These are phyloP conservation scores for Vitis labrusca DNA, from an alignment of 164 flowering plant genomes.

Conservation along the genomic window DNA sequence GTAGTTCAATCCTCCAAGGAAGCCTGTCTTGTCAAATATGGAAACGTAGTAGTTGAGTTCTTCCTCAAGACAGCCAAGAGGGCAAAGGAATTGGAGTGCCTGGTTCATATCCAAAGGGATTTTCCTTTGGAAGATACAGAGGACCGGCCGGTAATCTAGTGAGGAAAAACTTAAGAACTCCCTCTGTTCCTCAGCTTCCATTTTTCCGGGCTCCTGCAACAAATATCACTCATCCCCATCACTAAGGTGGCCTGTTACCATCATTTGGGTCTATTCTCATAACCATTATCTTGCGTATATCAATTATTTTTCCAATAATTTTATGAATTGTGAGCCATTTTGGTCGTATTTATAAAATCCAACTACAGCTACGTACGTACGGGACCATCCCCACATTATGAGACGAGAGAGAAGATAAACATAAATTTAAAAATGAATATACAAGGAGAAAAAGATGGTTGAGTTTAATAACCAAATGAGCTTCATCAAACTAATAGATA, in stretches of 20 bases:
- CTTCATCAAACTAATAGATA: too few relatives aligned
- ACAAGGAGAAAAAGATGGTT: too few relatives aligned
- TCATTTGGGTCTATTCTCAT: background rate
- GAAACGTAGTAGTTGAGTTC: slow-evolving; percentile 28
- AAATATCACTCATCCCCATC: background rate
- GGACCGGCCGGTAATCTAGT: slow-evolving; percentile 34
- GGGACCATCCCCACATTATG: too few relatives aligned
- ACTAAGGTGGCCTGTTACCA: background rate
- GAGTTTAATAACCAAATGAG: too few relatives aligned
- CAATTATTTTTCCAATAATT: too few relatives aligned
- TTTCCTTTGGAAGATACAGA: slow-evolving; percentile 38
- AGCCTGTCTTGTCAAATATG: slow-evolving; percentile 41
- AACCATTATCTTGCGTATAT: too few relatives aligned
- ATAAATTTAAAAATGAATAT: too few relatives aligned
- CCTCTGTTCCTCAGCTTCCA: slow-evolving; percentile 35
- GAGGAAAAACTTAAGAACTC: slow-evolving; percentile 29
- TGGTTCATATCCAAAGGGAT: slow-evolving; percentile 14
- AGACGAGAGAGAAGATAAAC: too few relatives aligned
- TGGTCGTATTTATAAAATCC: too few relatives aligned
- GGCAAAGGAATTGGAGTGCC: slow-evolving; percentile 24
- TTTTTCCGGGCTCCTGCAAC: slow-evolving; percentile 41
- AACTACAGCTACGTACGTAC: too few relatives aligned
- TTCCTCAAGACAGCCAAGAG: slow-evolving; percentile 34
- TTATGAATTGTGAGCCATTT: too few relatives aligned
- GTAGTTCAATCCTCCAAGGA: slow-evolving; percentile 45